These are phyloP conservation scores for Trichophaea hybrida DNA, from an alignment of 2,329 filamentous ascomycete genomes.

Conservation along the genomic window DNA sequence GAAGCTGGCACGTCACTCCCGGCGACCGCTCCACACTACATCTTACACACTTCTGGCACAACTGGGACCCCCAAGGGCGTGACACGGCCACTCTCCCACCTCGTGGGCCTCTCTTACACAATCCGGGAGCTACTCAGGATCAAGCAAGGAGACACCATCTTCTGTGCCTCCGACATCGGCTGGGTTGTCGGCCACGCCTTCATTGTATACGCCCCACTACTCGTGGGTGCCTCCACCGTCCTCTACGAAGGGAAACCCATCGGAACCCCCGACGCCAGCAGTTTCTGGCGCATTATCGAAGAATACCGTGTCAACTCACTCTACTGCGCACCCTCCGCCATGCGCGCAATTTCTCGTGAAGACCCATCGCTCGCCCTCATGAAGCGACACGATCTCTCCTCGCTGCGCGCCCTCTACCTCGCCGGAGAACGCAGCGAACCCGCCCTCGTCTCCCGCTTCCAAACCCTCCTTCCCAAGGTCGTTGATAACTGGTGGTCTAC, in stretches of 20 bases:
- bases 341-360: constrained; percentile 74
- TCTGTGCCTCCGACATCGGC: constrained; percentile 73
- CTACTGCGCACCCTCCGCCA: constrained; percentile 75
- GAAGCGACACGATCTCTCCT: constrained; percentile 52
- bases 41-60: constrained; percentile 78
- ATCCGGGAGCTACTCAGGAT: constrained; percentile 74
- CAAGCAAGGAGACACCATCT: constrained; percentile 66
- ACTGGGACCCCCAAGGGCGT: constrained; percentile 76
- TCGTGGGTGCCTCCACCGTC: constrained; percentile 72
- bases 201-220: constrained; percentile 75
- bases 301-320: constrained; percentile 73
- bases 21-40: constrained; percentile 46
- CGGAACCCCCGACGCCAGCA: constrained; percentile 72
- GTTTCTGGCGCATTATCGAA: constrained; percentile 75
- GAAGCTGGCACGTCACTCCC: constrained; percentile 44
- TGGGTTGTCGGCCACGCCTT: constrained; percentile 84
- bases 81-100: constrained; percentile 66
- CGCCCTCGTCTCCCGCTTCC: constrained; percentile 67
- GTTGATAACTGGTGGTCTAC: constrained; percentile 65
- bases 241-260: constrained; percentile 91
- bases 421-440: constrained; percentile 85
- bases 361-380: constrained; percentile 63
- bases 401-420: constrained; percentile 61
- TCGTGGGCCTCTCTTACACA: constrained; percentile 67
- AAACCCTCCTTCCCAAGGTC: constrained; percentile 49